These are phyloP conservation scores for Camellia japonica DNA, from an alignment of 148 eudicot genomes.

Conservation along the genomic window DNA sequence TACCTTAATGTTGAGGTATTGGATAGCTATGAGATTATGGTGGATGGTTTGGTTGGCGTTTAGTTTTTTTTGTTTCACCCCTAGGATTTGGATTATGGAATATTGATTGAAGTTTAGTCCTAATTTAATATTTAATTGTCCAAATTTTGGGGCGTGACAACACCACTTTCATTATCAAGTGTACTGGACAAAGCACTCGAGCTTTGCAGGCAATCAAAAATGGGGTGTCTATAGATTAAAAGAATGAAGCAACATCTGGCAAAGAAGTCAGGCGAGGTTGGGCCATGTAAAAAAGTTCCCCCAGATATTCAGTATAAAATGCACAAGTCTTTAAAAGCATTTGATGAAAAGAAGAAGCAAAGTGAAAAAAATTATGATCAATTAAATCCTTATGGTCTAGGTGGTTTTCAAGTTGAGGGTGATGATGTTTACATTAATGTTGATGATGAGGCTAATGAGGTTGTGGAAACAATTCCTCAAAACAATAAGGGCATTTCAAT, in stretches of 20 bases:
- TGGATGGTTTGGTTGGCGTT: too few species aligned
- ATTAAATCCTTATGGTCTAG: neutral
- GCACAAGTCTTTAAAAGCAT: neutral
- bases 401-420: neutral
- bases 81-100: too few species aligned
- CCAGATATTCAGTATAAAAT: neutral
- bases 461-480: neutral
- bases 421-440: neutral
- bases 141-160: too few species aligned
- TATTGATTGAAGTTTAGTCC: too few species aligned
- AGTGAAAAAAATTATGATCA: neutral
- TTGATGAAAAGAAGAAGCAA: neutral
- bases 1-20: too few species aligned
- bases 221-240: too few species aligned
- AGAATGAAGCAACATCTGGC: neutral
- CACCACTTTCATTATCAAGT: too few species aligned
- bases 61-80: too few species aligned
- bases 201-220: too few species aligned
- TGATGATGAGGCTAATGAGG: neutral
- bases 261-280: neutral
- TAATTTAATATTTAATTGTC: too few species aligned
- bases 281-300: neutral
- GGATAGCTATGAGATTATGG: too few species aligned
- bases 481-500: neutral
- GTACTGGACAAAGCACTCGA: too few species aligned